Evolutionary conservation across 371 early-diverging fungal species (phyloP), one percentile per base, ranked within the genome.

Genomic region (Rhizopus arrhizus): DNA sequence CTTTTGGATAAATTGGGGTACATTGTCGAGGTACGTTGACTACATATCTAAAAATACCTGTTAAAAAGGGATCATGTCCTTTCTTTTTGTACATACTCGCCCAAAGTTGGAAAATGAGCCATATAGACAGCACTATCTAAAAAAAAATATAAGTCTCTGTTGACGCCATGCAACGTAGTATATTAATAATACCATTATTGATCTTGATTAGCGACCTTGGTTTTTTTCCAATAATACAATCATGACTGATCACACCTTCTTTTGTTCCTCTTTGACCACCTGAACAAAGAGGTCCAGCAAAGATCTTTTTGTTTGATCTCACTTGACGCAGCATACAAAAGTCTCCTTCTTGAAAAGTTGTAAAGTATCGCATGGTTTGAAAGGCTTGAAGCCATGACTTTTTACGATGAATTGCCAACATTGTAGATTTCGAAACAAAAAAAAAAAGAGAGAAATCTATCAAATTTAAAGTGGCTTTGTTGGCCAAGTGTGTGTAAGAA

Each of bases 1-100:
- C 91, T 56, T 89, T 89, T 0, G 91, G 88, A 67, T 91, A 91
- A 40, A 89, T 87, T 4, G 90, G 90, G 1, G 86, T 89, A 51
- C 85, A 83, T 11, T 71, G 76, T n/a, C 91, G 78, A 31, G 75
- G 80, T 13, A 83, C 84, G 40, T 77, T 73, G 5, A 85, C 68
- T 5, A 85, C 78, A 60, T 86, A 85, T 35, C 83, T 82, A 67
- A 38, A 28, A 16, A 49, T n/a, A 5, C 12, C 38, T 50, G 50
- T 41, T 31, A 22, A 22, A 45, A 42, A 8, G 11, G 28, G 10
- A 5, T 29, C n/a, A 32, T 43, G 28, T 33, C 41, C 11, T 46
- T 22, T 33, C 55, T 28, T 22, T 48, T 28, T 35, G 13, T 53
- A 12, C 74, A 75, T 74, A 90, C 77, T 90, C 90, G 31, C 85